Evolutionary conservation across 192 early-diverging fungal genomes (phyloP).

Genomic region (Coemansia brasiliensis): DNA sequence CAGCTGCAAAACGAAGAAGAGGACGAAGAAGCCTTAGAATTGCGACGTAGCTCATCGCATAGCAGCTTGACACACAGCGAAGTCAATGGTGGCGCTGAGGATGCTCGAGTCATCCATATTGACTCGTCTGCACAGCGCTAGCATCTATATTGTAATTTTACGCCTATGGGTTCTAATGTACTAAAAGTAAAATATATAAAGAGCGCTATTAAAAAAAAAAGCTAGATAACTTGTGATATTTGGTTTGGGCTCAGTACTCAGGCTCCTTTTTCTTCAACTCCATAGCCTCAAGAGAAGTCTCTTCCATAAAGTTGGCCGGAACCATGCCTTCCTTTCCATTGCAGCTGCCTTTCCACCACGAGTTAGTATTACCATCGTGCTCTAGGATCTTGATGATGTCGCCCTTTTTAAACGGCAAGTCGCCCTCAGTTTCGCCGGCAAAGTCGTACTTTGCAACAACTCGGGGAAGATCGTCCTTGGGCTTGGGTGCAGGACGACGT

Average conservation of each 20-base stretch:
- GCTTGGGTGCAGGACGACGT: conserved; percentile 25
- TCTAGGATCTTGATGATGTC: conserved; percentile 79
- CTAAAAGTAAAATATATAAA: background rate
- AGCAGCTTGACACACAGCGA: no score
- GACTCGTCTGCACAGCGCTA: background rate
- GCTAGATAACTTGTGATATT: background rate
- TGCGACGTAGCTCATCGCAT: conserved; percentile 6
- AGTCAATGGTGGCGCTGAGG: background rate
- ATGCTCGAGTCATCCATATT: conserved; percentile 14
- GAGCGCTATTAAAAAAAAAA: background rate
- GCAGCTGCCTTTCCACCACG: conserved; percentile 85
- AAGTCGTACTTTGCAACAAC: conserved; percentile 87
- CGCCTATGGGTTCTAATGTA: background rate
- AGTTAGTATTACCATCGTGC: conserved; percentile 61
- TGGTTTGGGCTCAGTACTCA: background rate
- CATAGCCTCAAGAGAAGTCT: conserved; percentile 8
- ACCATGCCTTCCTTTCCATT: conserved; percentile 68
- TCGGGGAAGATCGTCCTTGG: conserved; percentile 15
- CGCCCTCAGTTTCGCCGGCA: conserved; percentile 72
- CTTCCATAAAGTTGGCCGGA: conserved; percentile 74
- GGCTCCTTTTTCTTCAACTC: conserved; percentile 1
- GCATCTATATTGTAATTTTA: background rate
- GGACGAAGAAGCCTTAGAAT: conserved; percentile 1
- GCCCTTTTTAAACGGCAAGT: conserved; percentile 82
- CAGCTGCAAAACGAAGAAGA: conserved; percentile 21